These are phyloP conservation scores for Penicillium capsulatum DNA, from an alignment of 2,329 filamentous ascomycete species.

Conservation along the genomic window DNA sequence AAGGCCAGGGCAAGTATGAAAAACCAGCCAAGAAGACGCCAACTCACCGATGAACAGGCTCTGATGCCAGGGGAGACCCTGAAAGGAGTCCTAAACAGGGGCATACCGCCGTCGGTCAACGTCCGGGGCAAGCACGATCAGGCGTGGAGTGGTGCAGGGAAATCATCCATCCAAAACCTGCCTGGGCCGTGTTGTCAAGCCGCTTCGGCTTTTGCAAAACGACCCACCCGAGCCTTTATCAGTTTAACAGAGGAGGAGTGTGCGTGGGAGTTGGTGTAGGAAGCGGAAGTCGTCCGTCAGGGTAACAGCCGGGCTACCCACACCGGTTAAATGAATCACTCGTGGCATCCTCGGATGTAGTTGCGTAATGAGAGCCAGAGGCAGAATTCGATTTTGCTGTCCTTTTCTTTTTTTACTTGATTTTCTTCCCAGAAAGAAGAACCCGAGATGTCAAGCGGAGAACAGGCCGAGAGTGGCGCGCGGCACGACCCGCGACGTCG, in stretches of 20 bases:
- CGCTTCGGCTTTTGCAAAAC: slow-evolving; percentile 7
- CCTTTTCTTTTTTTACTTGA: too few relatives aligned
- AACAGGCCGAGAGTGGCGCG: too few relatives aligned
- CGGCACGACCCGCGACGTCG: not conserved
- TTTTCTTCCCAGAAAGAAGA: too few relatives aligned
- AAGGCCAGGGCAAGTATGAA: not conserved
- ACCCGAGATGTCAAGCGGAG: too few relatives aligned
- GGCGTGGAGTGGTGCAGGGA: slow-evolving; percentile 11
- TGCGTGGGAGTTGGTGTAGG: not conserved
- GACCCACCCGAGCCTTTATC: slow-evolving; percentile 10
- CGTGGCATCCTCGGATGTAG: too few relatives aligned
- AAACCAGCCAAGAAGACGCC: slow-evolving; percentile 1
- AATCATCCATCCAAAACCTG: slow-evolving; percentile 5
- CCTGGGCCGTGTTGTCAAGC: slow-evolving; percentile 3
- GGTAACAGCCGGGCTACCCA: not conserved
- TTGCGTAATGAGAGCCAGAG: too few relatives aligned
- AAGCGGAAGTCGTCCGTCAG: slow-evolving; percentile 6
- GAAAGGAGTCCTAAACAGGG: slow-evolving; percentile 7
- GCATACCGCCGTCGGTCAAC: slow-evolving; percentile 19
- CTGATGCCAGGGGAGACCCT: slow-evolving; percentile 11
- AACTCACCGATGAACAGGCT: slow-evolving; percentile 16
- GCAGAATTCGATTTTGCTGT: too few relatives aligned
- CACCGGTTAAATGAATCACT: not conserved
- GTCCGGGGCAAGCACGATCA: slow-evolving; percentile 8
- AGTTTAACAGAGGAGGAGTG: not conserved